Base-by-base conservation (phyloP, 345 rosid genomes). In the Linum tenue region DNA sequence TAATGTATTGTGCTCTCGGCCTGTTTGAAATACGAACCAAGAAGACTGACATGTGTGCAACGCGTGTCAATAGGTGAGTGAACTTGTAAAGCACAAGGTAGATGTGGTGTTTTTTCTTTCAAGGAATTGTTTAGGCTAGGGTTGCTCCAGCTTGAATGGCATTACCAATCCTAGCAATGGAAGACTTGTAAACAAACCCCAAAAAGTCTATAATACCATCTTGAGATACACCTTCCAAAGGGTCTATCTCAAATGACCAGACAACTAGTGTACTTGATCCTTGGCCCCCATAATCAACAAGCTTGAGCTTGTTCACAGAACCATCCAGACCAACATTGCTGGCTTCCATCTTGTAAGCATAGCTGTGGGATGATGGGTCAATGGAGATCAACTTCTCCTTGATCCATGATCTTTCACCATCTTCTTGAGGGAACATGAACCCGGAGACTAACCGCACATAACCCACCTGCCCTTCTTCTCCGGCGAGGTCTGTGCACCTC, bases 361-460 rank as follows among this genome's bases (percentile, higher is more conserved):
- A 84, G 68, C 35, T 62, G 48, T 66, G 67, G n/a, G 75, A 59
- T 39, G 62, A 57, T 1, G 70, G 38, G 62, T 86, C 83, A 68
- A 82, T 78, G n/a, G 77, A 80, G 55, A 78, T 75, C 61, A 82
- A 66, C 69, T 72, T 82, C 73, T 82, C 85, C 66, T 81, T 82
- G 70, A 82, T 82, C 87, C 89, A 77, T 8, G 87, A 84, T 69
- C 86, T 74, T 59, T 80, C 81, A 43, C 84, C 82, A 17, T 82
- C 81, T 6, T 74, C 65, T 64, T 76, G 85, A 62, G 84, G 83
- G 71, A 80, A 80, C 86, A 80, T 82, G 82, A 82, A 86, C 35
- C 88, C 83, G 0, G 84, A 82, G 41, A 77, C 80, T 3, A 82
- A 69, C 44, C 84, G 65, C 11, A 73, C 67, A 42, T 81, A 84